phyloP scores from a whole-genome alignment of 164 flowering plant genomes.

The Cinnamomum chago region DNA sequence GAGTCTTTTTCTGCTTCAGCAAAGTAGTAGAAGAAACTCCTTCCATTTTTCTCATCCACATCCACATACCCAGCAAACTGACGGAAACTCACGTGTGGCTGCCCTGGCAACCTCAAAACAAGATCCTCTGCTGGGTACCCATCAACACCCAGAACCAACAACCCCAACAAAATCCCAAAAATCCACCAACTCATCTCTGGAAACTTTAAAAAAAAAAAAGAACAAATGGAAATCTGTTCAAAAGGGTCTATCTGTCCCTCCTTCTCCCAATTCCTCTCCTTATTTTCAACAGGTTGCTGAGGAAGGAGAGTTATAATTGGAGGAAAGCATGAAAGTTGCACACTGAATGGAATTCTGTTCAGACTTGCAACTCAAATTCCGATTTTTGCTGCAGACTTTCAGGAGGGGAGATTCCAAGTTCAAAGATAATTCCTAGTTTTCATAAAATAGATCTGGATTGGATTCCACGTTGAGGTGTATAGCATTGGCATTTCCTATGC shows the following conservation, averaged over 20 bases:
- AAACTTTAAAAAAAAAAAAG: neutral
- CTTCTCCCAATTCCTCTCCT: neutral
- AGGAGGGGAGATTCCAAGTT: neutral
- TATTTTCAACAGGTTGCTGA: neutral
- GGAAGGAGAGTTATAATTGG: neutral
- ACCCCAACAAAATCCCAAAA: conserved; percentile 22
- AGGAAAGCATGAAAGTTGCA: neutral
- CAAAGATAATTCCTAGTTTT: too few species aligned
- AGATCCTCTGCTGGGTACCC: conserved; percentile 72
- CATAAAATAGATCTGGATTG: neutral
- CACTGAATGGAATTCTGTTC: neutral
- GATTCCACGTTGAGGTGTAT: neutral
- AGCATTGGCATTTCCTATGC: neutral
- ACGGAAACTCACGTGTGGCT: conserved; percentile 71
- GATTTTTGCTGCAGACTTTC: neutral
- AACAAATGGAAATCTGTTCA: neutral
- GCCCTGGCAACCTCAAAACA: conserved; percentile 75
- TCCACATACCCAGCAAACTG: conserved; percentile 89
- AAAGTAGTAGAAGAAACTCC: conserved; percentile 91
- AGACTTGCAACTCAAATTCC: neutral
- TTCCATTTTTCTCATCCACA: conserved; percentile 71
- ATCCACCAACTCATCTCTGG: conserved; percentile 11
- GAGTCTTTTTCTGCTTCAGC: conserved; percentile 73
- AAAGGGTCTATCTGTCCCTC: conserved; percentile 1
- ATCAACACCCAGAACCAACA: conserved; percentile 27